These are phyloP conservation scores for Carpinus viminea DNA, from an alignment of 306 rosid genomes.

Conservation along the genomic window DNA sequence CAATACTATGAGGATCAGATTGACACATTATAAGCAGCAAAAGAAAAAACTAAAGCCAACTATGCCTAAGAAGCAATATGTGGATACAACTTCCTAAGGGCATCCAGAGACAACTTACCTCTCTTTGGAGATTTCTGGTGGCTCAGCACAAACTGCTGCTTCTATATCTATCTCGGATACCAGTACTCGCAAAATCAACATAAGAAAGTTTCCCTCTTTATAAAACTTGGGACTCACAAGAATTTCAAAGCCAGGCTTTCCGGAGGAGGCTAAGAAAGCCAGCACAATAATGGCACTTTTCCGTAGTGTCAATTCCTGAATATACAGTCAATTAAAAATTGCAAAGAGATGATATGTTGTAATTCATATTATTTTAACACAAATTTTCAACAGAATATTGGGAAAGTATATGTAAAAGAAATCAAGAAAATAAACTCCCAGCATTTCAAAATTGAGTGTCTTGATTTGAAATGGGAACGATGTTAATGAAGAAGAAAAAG, in stretches of 20 bases:
- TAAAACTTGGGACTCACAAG: slow-evolving; percentile 49
- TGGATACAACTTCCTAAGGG: background rate
- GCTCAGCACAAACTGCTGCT: slow-evolving; percentile 34
- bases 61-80: background rate
- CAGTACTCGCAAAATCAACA: slow-evolving; percentile 68
- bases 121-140: slow-evolving; percentile 54
- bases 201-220: slow-evolving; percentile 55
- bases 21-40: background rate
- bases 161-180: slow-evolving; percentile 59
- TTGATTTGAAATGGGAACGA: background rate
- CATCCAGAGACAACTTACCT: slow-evolving; percentile 52
- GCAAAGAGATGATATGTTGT: slow-evolving; percentile 3
- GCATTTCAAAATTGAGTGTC: background rate
- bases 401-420: background rate
- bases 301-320: slow-evolving; percentile 70
- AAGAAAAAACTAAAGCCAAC: background rate
- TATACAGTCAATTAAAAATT: slow-evolving; percentile 29
- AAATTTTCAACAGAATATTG: slow-evolving; percentile 5
- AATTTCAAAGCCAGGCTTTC: slow-evolving; percentile 78
- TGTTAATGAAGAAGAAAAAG: background rate
- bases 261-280: slow-evolving; percentile 88
- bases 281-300: slow-evolving; percentile 67
- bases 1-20: background rate
- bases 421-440: background rate
- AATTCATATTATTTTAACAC: background rate